Evolutionary conservation across 495 filamentous ascomycete species (phyloP).

Genomic region (Sordaria brevicollis): DNA sequence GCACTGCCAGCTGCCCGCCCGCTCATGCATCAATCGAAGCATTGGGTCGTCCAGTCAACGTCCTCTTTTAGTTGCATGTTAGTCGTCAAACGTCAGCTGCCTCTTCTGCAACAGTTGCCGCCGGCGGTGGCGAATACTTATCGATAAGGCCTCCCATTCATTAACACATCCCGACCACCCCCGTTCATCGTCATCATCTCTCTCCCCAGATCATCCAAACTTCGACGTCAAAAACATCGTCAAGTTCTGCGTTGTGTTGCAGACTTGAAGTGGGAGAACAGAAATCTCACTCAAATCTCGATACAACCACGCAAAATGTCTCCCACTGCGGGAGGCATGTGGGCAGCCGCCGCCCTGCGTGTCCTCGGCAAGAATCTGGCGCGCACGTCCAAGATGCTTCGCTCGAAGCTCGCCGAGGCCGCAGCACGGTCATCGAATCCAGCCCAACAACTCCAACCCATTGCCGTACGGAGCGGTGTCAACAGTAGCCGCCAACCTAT

Average conservation of each 20-base stretch:
- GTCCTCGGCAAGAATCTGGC: slow-evolving; percentile 57
- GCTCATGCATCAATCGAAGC: neutral
- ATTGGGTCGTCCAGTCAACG: neutral
- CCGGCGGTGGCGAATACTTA: slow-evolving; percentile 12
- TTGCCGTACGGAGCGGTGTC: slow-evolving; percentile 33
- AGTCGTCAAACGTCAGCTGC: neutral
- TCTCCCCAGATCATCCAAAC: neutral
- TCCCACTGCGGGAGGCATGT: slow-evolving; percentile 50
- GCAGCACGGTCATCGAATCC: slow-evolving; percentile 36
- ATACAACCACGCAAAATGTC: slow-evolving; percentile 43
- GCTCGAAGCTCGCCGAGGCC: slow-evolving; percentile 45
- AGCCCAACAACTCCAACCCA: slow-evolving; percentile 34
- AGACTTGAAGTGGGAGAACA: neutral
- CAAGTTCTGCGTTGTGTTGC: neutral
- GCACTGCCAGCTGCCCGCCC: neutral
- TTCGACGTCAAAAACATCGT: neutral
- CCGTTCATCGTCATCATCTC: slow-evolving; percentile 5
- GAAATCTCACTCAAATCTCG: neutral
- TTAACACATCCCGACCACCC: slow-evolving; percentile 6
- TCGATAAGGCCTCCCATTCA: slow-evolving; percentile 10
- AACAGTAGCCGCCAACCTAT: slow-evolving; percentile 53
- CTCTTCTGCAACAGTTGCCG: neutral
- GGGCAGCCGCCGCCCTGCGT: slow-evolving; percentile 61
- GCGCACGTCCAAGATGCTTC: slow-evolving; percentile 51
- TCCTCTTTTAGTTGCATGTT: neutral